Evolutionary conservation across 1,284 basidiomycete species (phyloP).

Genomic region (Tylopilus sp.): DNA sequence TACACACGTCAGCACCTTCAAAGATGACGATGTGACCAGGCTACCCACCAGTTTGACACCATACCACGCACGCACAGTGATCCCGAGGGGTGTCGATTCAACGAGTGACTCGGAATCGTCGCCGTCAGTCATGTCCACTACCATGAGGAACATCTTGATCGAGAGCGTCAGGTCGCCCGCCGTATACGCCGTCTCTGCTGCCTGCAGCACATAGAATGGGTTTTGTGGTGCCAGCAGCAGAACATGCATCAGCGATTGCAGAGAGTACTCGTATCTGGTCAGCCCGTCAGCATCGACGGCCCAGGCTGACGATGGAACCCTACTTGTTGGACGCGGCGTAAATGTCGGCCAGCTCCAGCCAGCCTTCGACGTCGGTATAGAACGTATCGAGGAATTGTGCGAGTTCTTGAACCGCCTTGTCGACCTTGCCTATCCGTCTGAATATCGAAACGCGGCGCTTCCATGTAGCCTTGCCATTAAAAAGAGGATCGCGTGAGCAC

Average conservation of each 20-base stretch:
- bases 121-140: slow-evolving; percentile 78
- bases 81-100: slow-evolving; percentile 51
- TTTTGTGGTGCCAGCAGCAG: slow-evolving; percentile 83
- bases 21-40: neutral
- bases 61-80: slow-evolving; percentile 76
- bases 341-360: slow-evolving; percentile 90
- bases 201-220: slow-evolving; percentile 76
- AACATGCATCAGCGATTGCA: slow-evolving; percentile 78
- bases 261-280: slow-evolving; percentile 36
- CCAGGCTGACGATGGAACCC: slow-evolving; percentile 26
- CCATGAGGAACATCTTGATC: slow-evolving; percentile 78
- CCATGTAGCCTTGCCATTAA: slow-evolving; percentile 59
- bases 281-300: slow-evolving; percentile 40
- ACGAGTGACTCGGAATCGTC: slow-evolving; percentile 43
- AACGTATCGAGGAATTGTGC: slow-evolving; percentile 85
- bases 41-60: slow-evolving; percentile 77
- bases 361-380: slow-evolving; percentile 89
- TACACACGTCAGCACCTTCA: slow-evolving; percentile 28
- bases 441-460: slow-evolving; percentile 80
- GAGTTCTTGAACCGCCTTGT: slow-evolving; percentile 72
- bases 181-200: slow-evolving; percentile 86
- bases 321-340: slow-evolving; percentile 80
- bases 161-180: slow-evolving; percentile 71
- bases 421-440: slow-evolving; percentile 54
- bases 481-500: slow-evolving; percentile 27